These are phyloP conservation scores for Chrysoporthe cubensis DNA, from an alignment of 2,329 filamentous ascomycete genomes.

Conservation along the genomic window DNA sequence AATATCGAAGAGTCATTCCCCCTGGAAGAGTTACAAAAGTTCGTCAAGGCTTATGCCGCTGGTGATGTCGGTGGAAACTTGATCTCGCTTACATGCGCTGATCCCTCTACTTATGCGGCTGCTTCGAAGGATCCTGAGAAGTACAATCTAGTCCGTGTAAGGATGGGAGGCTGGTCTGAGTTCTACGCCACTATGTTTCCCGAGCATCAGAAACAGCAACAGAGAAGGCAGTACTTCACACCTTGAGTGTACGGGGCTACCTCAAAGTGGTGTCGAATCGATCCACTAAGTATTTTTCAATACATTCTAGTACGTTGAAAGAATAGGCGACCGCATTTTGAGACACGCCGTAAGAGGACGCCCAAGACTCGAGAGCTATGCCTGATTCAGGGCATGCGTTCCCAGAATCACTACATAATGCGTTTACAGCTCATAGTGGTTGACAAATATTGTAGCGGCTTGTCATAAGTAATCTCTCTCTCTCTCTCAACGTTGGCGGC, in stretches of 20 bases:
- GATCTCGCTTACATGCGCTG: constrained; percentile 32
- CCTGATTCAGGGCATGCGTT: no score
- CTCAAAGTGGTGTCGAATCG: no score
- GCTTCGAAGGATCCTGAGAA: constrained; percentile 31
- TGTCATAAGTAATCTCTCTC: no score
- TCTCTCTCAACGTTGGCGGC: no score
- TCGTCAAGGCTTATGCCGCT: constrained; percentile 28
- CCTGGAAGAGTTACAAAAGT: constrained; percentile 24
- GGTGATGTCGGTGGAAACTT: constrained; percentile 31
- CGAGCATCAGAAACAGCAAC: constrained; percentile 32
- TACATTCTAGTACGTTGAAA: no score
- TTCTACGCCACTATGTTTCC: constrained; percentile 34
- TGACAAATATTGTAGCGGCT: no score
- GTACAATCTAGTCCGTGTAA: constrained; percentile 32
- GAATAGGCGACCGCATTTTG: no score
- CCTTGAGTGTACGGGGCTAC: neutral
- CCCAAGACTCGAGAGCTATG: no score
- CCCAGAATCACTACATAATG: no score
- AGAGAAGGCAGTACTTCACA: constrained; percentile 31
- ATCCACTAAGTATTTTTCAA: no score
- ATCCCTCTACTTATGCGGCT: constrained; percentile 30
- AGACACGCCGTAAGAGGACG: no score
- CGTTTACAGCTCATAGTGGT: no score
- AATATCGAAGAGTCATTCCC: constrained; percentile 34
- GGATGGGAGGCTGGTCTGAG: constrained; percentile 34